Conservation (phyloP, 2,329 filamentous ascomycete species). For the Diaporthe sp. region DNA sequence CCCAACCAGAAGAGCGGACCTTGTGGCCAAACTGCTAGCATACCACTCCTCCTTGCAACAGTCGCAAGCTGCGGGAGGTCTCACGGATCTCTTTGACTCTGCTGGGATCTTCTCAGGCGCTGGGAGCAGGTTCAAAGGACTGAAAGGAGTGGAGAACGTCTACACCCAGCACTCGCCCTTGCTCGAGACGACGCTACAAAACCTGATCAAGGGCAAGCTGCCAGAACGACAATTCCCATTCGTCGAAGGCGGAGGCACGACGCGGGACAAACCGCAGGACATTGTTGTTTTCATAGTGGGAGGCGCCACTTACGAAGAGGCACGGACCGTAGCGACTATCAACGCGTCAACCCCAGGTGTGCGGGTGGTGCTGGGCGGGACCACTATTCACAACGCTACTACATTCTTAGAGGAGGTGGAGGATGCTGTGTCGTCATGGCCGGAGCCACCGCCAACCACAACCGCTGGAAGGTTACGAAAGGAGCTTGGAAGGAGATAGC, state of each 20-base stretch:
- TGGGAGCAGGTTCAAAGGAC: slow-evolving; percentile 87
- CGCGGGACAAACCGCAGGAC: slow-evolving; percentile 95
- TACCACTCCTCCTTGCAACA: slow-evolving; percentile 92
- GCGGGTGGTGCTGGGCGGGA: slow-evolving; percentile 89
- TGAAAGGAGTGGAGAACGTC: slow-evolving; percentile 98
- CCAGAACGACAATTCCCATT: slow-evolving; percentile 93
- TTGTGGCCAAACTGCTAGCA: slow-evolving; percentile 83
- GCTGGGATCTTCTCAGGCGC: slow-evolving; percentile 92
- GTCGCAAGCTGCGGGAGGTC: slow-evolving; percentile 79
- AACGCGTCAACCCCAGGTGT: slow-evolving; percentile 92
- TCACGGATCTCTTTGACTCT: slow-evolving; percentile 92
- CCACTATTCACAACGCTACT: slow-evolving; percentile 86
- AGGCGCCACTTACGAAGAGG: slow-evolving; percentile 95
- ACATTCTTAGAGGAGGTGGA: slow-evolving; percentile 94
- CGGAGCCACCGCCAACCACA: slow-evolving; percentile 67
- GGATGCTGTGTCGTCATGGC: slow-evolving; percentile 89
- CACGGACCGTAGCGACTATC: slow-evolving; percentile 94
- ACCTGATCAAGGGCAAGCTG: slow-evolving; percentile 90
- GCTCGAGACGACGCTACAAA: slow-evolving; percentile 88
- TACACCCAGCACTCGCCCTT: slow-evolving; percentile 97
- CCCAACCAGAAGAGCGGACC: slow-evolving; percentile 78
- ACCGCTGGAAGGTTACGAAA: slow-evolving; percentile 48
- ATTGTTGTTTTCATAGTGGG: slow-evolving; percentile 95
- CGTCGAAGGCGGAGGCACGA: slow-evolving; percentile 87
- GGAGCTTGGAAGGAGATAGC: slow-evolving; percentile 46